Evolutionary conservation across 2,329 filamentous ascomycete genomes (phyloP).

Genomic region (Colletotrichum simmondsii): DNA sequence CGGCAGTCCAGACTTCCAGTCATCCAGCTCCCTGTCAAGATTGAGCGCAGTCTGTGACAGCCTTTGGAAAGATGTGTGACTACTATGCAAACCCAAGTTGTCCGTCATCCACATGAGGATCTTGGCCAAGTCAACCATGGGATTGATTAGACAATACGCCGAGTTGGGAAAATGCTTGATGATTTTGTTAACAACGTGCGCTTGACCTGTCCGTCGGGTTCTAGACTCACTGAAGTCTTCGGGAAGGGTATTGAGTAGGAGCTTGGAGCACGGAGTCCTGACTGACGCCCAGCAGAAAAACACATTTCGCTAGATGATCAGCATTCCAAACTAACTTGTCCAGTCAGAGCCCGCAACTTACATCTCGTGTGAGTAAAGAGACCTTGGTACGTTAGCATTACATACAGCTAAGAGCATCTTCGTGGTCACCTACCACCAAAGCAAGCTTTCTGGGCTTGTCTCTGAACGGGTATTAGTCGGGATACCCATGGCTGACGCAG

Average conservation of each 20-base stretch:
- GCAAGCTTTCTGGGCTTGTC: constrained; percentile 30
- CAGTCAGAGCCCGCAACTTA: not conserved
- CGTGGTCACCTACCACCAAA: constrained; percentile 30
- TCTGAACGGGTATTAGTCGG: constrained; percentile 36
- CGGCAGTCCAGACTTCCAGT: constrained; percentile 24
- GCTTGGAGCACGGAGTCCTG: constrained; percentile 13
- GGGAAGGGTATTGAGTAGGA: constrained; percentile 27
- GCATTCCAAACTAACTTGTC: not conserved
- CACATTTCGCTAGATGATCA: constrained; percentile 29
- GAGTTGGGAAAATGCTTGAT: constrained; percentile 23
- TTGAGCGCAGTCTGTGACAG: constrained; percentile 25
- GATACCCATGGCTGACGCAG: constrained; percentile 45
- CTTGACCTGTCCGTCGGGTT: not conserved
- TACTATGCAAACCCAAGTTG: constrained; percentile 25
- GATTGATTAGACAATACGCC: constrained; percentile 25
- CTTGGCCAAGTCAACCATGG: constrained; percentile 31
- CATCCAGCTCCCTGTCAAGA: constrained; percentile 19
- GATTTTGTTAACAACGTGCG: not conserved
- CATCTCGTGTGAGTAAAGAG: constrained; percentile 36
- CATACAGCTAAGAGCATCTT: not conserved
- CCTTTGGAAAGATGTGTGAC: constrained; percentile 22
- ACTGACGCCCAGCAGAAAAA: constrained; percentile 29
- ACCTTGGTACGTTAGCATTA: constrained; percentile 16
- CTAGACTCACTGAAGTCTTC: constrained; percentile 17
- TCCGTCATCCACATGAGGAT: constrained; percentile 34